Base-by-base conservation (phyloP, 2,329 filamentous ascomycete genomes). In the Paradendryphiella salina region DNA sequence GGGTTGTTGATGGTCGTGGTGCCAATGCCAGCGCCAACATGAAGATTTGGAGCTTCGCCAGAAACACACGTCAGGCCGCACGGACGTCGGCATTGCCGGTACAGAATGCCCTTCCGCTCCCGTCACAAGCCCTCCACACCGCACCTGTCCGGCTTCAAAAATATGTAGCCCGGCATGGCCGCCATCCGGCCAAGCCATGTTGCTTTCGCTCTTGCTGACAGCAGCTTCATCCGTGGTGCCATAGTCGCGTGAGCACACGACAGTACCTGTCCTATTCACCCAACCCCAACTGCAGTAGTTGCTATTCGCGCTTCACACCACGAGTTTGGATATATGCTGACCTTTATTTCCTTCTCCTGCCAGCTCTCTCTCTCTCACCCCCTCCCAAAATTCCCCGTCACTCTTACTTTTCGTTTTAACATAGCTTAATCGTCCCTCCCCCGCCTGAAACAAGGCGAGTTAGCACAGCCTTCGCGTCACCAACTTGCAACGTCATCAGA, bases 401-500 rank as follows among this genome's bases (percentile, higher is more conserved):
- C 29, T 44, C 21, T 13, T 32, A 17, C 17, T 18, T 23, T 29
- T 20, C 26, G 26, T 1, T 18, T 23, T 35, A 46, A 33, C 39
- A 26, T 26, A 26, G 8, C 2, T 3, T 2, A 2, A 14, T 26
- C 21, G 36, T 21, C 43, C 39, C 28, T 21, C 43, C 39, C 28
- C 35, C 48, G 33, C 46, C 49, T 51, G 50, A 59, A 51, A 60
- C 54, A 52, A 39, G 42, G 40, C 44, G 52, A 49, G 43, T 54
- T 37, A 58, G 56, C 59, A 48, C 61, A 54, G 56, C 54, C 56
- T 58, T 41, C 36, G 43, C 39, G 39, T 47, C 50, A 55, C 33
- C 20, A 29, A 26, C 34, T 36, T 54, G 39, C 63, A 57, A 65
- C 66, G 65, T 70, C 67, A 68, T 65, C 56, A 52, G 35, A 61